phyloP scores from a whole-genome alignment of 306 rosid species.

The Fragaria iinumae region DNA sequence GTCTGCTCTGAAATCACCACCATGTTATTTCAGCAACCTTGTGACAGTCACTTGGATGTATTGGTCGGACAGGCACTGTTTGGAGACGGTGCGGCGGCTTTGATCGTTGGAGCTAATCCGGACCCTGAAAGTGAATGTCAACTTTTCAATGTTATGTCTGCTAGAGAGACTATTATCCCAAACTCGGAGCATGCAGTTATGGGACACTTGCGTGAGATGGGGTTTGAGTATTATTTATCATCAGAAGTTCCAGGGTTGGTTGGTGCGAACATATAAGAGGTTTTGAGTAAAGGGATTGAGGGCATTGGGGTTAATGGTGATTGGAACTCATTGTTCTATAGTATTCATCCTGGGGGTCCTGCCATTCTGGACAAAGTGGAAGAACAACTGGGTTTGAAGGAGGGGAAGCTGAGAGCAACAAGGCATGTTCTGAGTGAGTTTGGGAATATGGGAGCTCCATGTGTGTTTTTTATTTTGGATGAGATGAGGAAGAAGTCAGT shows the following conservation, averaged over 20 bases:
- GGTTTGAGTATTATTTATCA: constrained; percentile 24
- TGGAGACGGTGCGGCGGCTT: constrained; percentile 36
- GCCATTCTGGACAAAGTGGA: constrained; percentile 33
- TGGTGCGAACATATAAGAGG: constrained; percentile 22
- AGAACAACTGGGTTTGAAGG: constrained; percentile 15
- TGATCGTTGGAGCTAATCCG: constrained; percentile 32
- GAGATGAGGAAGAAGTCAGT: constrained; percentile 36
- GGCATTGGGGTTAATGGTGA: constrained; percentile 24
- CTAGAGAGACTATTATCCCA: constrained; percentile 7
- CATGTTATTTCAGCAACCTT: constrained; percentile 25
- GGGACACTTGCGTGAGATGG: constrained; percentile 39
- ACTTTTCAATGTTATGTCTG: constrained; percentile 20
- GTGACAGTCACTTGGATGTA: constrained; percentile 24
- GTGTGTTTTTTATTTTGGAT: constrained; percentile 27
- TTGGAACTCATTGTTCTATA: constrained; percentile 37
- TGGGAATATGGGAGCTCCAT: constrained; percentile 41
- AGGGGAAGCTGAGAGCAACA: constrained; percentile 32
- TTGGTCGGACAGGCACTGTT: constrained; percentile 48
- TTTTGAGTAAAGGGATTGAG: constrained; percentile 6
- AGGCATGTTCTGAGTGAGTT: constrained; percentile 33
- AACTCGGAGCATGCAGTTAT: constrained; percentile 34
- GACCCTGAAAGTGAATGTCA: constrained; percentile 5
- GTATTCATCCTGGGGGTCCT: constrained; percentile 34
- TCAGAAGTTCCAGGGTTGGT: constrained; percentile 17
- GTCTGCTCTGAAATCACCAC: constrained; percentile 36